Base-by-base conservation (phyloP, 208 protist species). In the Leishmania aethiopica region DNA sequence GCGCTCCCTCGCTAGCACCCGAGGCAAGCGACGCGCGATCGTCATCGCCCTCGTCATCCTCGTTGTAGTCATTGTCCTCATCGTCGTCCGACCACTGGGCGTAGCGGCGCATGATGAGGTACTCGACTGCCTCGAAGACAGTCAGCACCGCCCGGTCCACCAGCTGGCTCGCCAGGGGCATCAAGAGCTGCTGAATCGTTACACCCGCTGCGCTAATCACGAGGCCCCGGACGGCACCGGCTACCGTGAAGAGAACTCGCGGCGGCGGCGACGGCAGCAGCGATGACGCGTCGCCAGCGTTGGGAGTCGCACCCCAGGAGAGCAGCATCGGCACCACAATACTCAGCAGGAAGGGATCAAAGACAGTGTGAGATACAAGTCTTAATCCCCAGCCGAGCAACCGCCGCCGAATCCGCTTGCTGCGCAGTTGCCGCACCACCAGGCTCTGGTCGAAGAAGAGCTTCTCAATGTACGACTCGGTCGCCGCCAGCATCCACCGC, bases 31-130 rank as follows among this genome's bases (percentile, higher is more conserved):
- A 85, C 19, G 45, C 80, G 7, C 37, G 66, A 25, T 86, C 83
- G 53, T 79, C 75, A 2, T 79, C 59, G 28, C 60, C 79, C 8
- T 81, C 79, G 6, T 49, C 70, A 28, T 81, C 83, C 3, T 84
- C 78, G 11, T 87, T 45, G 22, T 83, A 74, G 15, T 85, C 71
- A 2, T 81, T 75, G 25, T 90, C 86, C 3, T 91, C 90, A 7
- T 88, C 81, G 1, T 89, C 84, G 10, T 90, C 90, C n/a, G 80
- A 84, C 79, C 82, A 85, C 55, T 69, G 59, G 10, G 80, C 76
- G 80, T 97, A 97, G 59, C 94, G 92, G 37, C 94, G 94, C 67
- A 92, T 75, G 22, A 96, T 72, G 15, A 96, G 77, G 73, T 97
- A 97, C 89, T 97, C 92, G 37, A 82, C 64, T 4, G 85, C 88